Evolutionary conservation across 768 basidiomycete species (phyloP), one percentile per base, ranked within the genome.

Genomic region (Tulasnella sp.): DNA sequence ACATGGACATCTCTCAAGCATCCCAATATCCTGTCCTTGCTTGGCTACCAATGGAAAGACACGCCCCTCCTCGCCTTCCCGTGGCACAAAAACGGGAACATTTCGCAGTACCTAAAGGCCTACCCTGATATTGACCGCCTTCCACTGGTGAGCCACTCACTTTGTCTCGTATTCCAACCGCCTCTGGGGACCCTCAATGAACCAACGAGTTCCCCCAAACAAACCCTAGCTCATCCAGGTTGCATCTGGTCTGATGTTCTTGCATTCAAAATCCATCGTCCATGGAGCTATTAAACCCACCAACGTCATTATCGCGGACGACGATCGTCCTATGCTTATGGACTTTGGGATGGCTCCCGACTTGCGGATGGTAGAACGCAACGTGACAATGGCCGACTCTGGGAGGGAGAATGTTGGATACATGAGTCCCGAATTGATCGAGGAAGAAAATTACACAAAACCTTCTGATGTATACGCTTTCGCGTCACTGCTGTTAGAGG

Each of bases 261-360:
- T 82, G 16, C 81, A 82, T 73, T 75, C 42, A 14, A 34, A 46
- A 27, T 78, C 80, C 39, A 71, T 82, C 19, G 81, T 81, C 8
- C 81, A 82, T 74, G 81, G 81, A 10, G 80, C 81, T 71, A 40
- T 40, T 40, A 40, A 40, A 12, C 40, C 40, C 12, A 40, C 4
- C 40, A 40, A 40, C 40, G 40, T 40, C 6, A 12, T 40, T 5
- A 40, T 40, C 40, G 40, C 40, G 40, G 40, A 40, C 12, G 40
- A 40, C 12, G 40, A 12, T 40, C 40, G 40, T 12, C 6, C 40
- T 12, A 40, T 40, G 40, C 40, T 40, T 40, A 40, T 40, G 40
- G 40, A 40, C 40, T 40, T 40, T 12, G 40, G 40, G 40, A 40
- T 40, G 40, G 40, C 40, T 40, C 40, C 40, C 40, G 40, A 40